Conservation (phyloP, 768 basidiomycete genomes). For the Boletellus ananas region DNA sequence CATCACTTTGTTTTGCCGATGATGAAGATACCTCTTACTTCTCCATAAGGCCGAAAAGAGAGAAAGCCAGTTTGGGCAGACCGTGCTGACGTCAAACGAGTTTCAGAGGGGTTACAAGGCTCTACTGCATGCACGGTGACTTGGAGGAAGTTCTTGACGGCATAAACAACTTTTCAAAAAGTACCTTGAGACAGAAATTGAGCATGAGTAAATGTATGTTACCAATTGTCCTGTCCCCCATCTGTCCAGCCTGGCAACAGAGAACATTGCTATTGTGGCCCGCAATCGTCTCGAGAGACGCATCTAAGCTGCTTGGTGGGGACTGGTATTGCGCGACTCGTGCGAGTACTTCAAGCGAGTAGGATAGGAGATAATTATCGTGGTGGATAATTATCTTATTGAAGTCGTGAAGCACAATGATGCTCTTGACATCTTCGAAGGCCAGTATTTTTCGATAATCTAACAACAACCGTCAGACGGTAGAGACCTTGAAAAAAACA, state of each 20-base stretch:
- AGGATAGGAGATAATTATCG: slow-evolving; percentile 55
- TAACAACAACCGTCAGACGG: slow-evolving; percentile 24
- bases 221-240: slow-evolving; percentile 58
- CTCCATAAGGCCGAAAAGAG: slow-evolving; percentile 62
- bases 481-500: neutral
- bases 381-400: slow-evolving; percentile 68
- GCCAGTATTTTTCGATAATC: slow-evolving; percentile 59
- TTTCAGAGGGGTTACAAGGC: slow-evolving; percentile 41
- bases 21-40: slow-evolving; percentile 41
- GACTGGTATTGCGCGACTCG: slow-evolving; percentile 52
- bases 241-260: slow-evolving; percentile 56
- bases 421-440: slow-evolving; percentile 44
- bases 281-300: slow-evolving; percentile 59
- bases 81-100: slow-evolving; percentile 36
- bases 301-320: slow-evolving; percentile 44
- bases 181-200: slow-evolving; percentile 5
- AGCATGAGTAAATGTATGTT: slow-evolving; percentile 16
- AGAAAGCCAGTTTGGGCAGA: slow-evolving; percentile 19
- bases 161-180: slow-evolving; percentile 56
- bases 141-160: slow-evolving; percentile 58
- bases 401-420: slow-evolving; percentile 57
- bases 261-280: slow-evolving; percentile 51
- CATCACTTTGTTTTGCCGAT: neutral
- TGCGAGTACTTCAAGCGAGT: slow-evolving; percentile 68
- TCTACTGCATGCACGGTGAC: slow-evolving; percentile 60